Evolutionary conservation across 768 basidiomycete species (phyloP).

Genomic region (Kwoniella sp.): DNA sequence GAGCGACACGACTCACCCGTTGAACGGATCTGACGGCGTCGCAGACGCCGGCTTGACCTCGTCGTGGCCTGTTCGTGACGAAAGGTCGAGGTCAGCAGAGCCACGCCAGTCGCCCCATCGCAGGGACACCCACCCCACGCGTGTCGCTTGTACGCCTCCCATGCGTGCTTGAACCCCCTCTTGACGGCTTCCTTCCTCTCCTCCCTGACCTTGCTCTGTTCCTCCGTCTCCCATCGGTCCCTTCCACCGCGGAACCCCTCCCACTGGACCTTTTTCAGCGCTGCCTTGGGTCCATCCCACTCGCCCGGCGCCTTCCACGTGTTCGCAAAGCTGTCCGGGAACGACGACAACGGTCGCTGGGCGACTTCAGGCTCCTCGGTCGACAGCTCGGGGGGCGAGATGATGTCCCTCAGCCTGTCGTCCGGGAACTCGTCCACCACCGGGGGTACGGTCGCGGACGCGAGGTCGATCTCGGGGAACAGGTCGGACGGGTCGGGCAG

Average conservation of each 20-base stretch:
- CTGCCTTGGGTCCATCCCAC: constrained; percentile 21
- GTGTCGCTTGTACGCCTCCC: constrained; percentile 48
- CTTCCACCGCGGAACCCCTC: constrained; percentile 26
- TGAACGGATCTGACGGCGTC: constrained; percentile 43
- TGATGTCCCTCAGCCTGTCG: constrained; percentile 21
- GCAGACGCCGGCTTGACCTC: constrained; percentile 43
- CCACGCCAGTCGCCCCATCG: too few relatives aligned
- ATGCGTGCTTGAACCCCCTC: constrained; percentile 45
- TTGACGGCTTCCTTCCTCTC: constrained; percentile 46
- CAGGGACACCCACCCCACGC: constrained; percentile 46
- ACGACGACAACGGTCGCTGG: not conserved
- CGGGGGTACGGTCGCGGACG: constrained; percentile 6
- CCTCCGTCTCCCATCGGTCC: constrained; percentile 18
- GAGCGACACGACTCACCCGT: constrained; percentile 25
- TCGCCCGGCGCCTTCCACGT: constrained; percentile 22
- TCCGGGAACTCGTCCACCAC: constrained; percentile 18
- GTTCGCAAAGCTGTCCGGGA: constrained; percentile 8
- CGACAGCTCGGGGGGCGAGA: constrained; percentile 17
- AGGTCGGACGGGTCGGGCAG: constrained; percentile 14
- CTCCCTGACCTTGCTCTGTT: constrained; percentile 26
- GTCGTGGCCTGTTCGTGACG: constrained; percentile 50
- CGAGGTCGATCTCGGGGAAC: constrained; percentile 27
- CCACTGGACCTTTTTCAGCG: constrained; percentile 32
- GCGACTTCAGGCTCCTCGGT: not conserved
- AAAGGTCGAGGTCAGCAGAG: constrained; percentile 3